Evolutionary conservation across 345 rosid genomes (phyloP).

Genomic region (Eucalyptus pauciflora): DNA sequence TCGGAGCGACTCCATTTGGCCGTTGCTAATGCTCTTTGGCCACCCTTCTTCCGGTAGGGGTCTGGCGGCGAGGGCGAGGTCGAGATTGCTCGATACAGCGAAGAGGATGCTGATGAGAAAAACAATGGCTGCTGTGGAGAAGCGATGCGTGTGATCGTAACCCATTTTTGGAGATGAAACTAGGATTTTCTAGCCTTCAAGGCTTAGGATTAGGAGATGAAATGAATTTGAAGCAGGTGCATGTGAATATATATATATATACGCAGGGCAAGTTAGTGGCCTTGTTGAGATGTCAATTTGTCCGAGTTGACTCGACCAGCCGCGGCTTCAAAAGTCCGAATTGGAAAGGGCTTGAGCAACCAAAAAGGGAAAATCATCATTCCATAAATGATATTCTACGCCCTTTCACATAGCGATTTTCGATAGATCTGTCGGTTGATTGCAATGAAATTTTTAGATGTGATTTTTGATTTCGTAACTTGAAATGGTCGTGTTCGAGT

Average conservation of each 20-base stretch:
- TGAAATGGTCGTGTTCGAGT: not conserved
- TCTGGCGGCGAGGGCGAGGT: conserved; percentile 6
- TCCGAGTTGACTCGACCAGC: not conserved
- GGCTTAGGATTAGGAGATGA: not conserved
- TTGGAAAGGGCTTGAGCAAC: not conserved
- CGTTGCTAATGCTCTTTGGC: not conserved
- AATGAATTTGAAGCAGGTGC: not conserved
- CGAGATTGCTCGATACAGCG: not conserved
- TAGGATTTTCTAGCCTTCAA: not conserved
- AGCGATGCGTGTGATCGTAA: not conserved
- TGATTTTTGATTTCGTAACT: not conserved
- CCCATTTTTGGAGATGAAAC: not conserved
- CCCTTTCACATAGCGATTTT: not conserved
- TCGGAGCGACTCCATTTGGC: conserved; percentile 1
- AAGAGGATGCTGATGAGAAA: not conserved
- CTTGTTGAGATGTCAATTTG: not conserved
- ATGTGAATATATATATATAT: not conserved
- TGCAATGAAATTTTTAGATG: not conserved
- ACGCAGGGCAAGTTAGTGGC: not conserved
- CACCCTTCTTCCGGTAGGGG: not conserved
- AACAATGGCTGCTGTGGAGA: not conserved
- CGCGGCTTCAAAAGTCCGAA: not conserved
- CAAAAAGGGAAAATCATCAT: not conserved
- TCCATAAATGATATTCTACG: not conserved
- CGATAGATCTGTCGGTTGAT: not conserved